Base-by-base conservation (phyloP, 371 early-diverging fungal species). In the Amoeboradix gromovi region DNA sequence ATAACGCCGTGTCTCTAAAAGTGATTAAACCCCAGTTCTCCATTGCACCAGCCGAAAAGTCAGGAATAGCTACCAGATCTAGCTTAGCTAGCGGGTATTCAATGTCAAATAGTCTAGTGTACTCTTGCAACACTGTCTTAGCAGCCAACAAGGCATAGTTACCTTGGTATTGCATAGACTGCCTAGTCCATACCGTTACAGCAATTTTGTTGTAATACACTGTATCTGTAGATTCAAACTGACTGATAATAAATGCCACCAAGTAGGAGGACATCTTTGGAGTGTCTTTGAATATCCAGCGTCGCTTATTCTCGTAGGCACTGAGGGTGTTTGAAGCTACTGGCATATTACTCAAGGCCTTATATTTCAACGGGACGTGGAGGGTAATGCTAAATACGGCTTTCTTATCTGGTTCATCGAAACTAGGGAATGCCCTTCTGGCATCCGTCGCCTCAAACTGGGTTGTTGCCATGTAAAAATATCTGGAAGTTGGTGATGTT, bases 401-500 rank as follows among this genome's bases (percentile, higher is more conserved):
- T 76, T 93, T 89, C 74, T 85, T 72, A 17, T 85, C 80, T 1
- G 91, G 91, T 80, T 90, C 88, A 75, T 90, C 86, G 85, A 88
- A 93, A 77, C 88, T 92, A 2, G 97, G 94, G 76, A 94, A 87
- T 16, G 85, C 87, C 31, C 85, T 79, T 69, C 94, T 82, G n/a
- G 89, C 88, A 68, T 69, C 85, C 17, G 91, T 88, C n/a, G 94
- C 82, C 77, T 92, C 91, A 78, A 92, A 93, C 75, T 94, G 92
- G 17, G 92, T 93, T 29, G 83, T 84, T 28, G 83, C 87, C 79
- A 90, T 78, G 73, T 78, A 78, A 48, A 12, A 48, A 48, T 48
- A 5, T 22, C 22, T 22, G 22, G 12, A 12, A 22, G 22, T 12
- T 48, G 5, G 12, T 48, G 48, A 48, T 12, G 48, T 48, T 48